Conservation (phyloP, 225 moss, liverwort and hornwort species). For the Polytrichum formosum region DNA sequence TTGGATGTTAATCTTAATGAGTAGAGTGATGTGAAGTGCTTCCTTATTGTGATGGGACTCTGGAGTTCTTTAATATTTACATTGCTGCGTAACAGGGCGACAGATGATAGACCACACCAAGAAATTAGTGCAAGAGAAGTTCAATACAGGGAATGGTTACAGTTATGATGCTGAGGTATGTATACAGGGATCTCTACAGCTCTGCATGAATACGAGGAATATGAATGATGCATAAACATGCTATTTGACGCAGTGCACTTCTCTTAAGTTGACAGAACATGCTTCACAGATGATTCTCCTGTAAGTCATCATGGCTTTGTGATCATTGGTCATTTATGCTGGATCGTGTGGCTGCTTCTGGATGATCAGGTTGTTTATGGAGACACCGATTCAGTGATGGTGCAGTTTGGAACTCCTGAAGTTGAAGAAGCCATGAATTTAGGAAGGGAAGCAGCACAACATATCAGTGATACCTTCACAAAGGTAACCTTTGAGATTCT, state of each 20-base stretch:
- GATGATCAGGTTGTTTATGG: constrained; percentile 82
- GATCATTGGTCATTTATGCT: too few relatives aligned
- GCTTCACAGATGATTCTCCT: too few relatives aligned
- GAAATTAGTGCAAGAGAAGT: constrained; percentile 85
- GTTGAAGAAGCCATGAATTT: constrained; percentile 92
- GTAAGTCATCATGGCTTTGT: too few relatives aligned
- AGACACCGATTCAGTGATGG: constrained; percentile 99
- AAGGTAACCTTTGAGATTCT: constrained; percentile 41
- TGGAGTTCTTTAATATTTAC: neutral
- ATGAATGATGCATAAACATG: too few relatives aligned
- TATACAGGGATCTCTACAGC: neutral
- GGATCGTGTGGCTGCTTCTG: neutral
- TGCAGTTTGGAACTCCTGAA: constrained; percentile 91
- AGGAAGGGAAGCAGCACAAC: constrained; percentile 93
- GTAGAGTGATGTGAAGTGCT: too few relatives aligned
- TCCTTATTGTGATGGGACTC: neutral
- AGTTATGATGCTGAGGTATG: constrained; percentile 83
- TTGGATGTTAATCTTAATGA: too few relatives aligned
- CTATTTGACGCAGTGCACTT: too few relatives aligned
- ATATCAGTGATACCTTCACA: constrained; percentile 92
- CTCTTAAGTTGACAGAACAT: too few relatives aligned
- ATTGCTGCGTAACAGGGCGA: constrained; percentile 51
- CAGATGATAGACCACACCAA: constrained; percentile 99
- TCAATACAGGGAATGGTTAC: constrained; percentile 77
- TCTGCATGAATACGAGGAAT: neutral